Percentiles rank a stretch among this genome's conserved stretches.
phyloP scores from a whole-genome alignment of 2,329 filamentous ascomycete species.

The Aspergillus sp. region DNA sequence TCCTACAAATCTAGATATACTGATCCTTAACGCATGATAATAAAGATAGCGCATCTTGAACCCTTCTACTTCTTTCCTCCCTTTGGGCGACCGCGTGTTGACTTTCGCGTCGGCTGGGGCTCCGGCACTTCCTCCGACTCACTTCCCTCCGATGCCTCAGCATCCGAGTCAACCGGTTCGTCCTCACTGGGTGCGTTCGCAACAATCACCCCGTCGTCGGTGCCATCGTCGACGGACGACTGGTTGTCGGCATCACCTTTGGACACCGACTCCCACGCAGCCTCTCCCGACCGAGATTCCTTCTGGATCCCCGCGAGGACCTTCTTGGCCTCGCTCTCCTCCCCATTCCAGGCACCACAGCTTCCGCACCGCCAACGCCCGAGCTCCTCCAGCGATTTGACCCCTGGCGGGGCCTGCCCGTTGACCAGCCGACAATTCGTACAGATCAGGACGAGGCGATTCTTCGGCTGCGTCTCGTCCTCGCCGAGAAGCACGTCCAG shows the following conservation, averaged over 20 bases:
- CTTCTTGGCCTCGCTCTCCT: slow-evolving; percentile 71
- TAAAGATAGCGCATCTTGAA: background rate
- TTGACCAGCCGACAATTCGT: slow-evolving; percentile 81
- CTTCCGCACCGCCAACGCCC: slow-evolving; percentile 85
- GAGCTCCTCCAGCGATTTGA: slow-evolving; percentile 71
- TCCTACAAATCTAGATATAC: too few species aligned
- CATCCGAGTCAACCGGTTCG: slow-evolving; percentile 24
- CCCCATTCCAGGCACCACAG: slow-evolving; percentile 80
- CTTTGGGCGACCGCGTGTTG: slow-evolving; percentile 24
- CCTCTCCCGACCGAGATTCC: slow-evolving; percentile 15
- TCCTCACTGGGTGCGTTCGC: slow-evolving; percentile 21
- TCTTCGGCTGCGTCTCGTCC: slow-evolving; percentile 88
- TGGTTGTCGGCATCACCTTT: slow-evolving; percentile 17
- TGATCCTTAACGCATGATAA: too few species aligned
- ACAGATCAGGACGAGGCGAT: slow-evolving; percentile 86
- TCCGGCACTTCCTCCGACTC: slow-evolving; percentile 14
- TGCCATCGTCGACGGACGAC: slow-evolving; percentile 19
- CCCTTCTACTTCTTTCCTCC: slow-evolving; percentile 23
- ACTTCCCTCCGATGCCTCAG: slow-evolving; percentile 11
- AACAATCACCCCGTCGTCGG: slow-evolving; percentile 27
- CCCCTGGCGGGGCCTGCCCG: slow-evolving; percentile 88
- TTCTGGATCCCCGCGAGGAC: slow-evolving; percentile 64
- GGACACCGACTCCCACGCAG: slow-evolving; percentile 22
- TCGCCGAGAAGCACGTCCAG: slow-evolving; percentile 90
- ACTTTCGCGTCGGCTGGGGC: slow-evolving; percentile 13